A percentile compares a stretch with the other conserved stretches of the same genome.
These are phyloP conservation scores for Ganoderma sp. DNA, from an alignment of 1,284 basidiomycete species.

Conservation along the genomic window DNA sequence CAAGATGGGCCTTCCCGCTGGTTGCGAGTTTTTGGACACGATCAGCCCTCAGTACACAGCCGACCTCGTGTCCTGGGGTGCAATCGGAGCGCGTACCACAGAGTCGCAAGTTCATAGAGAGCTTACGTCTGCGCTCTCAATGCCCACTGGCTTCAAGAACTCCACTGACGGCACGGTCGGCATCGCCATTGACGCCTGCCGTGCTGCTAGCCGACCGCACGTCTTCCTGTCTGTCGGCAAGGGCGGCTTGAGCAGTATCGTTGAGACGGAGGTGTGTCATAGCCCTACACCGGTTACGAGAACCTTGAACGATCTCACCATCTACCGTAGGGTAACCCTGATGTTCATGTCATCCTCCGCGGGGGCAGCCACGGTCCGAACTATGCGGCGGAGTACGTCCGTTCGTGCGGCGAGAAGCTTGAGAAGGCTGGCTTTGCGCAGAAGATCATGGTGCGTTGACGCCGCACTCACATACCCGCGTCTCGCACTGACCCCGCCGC, in stretches of 20 bases:
- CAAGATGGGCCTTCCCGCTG: slow-evolving; percentile 84
- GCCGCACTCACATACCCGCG: slow-evolving; percentile 1
- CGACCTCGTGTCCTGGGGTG: slow-evolving; percentile 96
- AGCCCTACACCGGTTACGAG: background rate
- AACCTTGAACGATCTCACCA: slow-evolving; percentile 8
- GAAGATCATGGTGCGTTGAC: slow-evolving; percentile 77
- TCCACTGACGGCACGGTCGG: slow-evolving; percentile 79
- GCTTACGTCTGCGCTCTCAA: slow-evolving; percentile 82
- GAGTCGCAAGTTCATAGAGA: slow-evolving; percentile 97
- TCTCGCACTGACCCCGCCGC: slow-evolving; percentile 13
- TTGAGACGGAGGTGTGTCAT: slow-evolving; percentile 79
- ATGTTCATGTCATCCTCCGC: slow-evolving; percentile 91
- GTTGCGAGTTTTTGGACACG: slow-evolving; percentile 90
- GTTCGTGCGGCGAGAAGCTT: slow-evolving; percentile 78
- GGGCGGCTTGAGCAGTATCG: slow-evolving; percentile 89
- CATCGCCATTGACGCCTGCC: slow-evolving; percentile 91
- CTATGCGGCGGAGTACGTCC: slow-evolving; percentile 79
- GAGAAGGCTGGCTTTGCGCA: slow-evolving; percentile 79
- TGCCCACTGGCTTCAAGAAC: slow-evolving; percentile 88
- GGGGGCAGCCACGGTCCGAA: slow-evolving; percentile 90
- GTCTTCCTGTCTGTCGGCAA: slow-evolving; percentile 94
- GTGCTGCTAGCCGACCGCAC: slow-evolving; percentile 85
- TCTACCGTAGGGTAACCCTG: slow-evolving; percentile 73
- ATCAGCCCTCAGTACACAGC: slow-evolving; percentile 95
- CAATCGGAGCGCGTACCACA: slow-evolving; percentile 95